Base-by-base conservation (phyloP, 768 basidiomycete genomes). In the Trichaptum fuscoviolaceum region DNA sequence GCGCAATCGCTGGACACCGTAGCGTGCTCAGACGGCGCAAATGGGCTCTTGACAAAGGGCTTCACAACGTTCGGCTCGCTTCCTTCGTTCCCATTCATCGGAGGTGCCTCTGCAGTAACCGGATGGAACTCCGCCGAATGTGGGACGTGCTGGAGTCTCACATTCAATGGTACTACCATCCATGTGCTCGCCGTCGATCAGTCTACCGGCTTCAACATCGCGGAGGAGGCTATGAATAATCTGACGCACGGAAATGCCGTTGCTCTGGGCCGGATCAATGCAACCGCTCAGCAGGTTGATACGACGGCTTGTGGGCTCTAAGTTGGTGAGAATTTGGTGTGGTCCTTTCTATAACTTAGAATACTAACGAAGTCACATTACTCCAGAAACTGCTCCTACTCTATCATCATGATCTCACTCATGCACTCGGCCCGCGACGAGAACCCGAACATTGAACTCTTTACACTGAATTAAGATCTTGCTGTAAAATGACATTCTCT, bases 111-210 rank as follows among this genome's bases (percentile, higher is more conserved):
- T 18, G 84, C 80, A 42, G 77, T 89, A 65, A 74, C 73, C 7
- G 82, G 81, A 27, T 88, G 76, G 75, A 79, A 85, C 72, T 87
- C 85, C 0, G 67, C 73, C 1, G 75, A 78, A 58, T 90, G 88
- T 69, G 86, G 86, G 1, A 80, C 81, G 26, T 90, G 89, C 75
- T 90, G 86, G 86, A 65, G 79, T 66, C 72, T 89, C 68, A 81
- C 82, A 6, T 88, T 81, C 74, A 69, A 65, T 0, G 71, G 70
- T 24, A 79, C 67, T 65, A 81, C 71, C 64, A 77, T 87, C 73
- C 81, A 78, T 57, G 72, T 88, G 12, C 73, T 83, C 1, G 87
- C 83, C 1, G 76, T 90, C 25, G 86, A 89, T 69, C 76, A 80
- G 60, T 78, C 84, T 4, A 68, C 69, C 18, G 78, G 76, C 5